phyloP scores from a whole-genome alignment of 2,329 filamentous ascomycete genomes.

The Exophiala phaeomuriformis region DNA sequence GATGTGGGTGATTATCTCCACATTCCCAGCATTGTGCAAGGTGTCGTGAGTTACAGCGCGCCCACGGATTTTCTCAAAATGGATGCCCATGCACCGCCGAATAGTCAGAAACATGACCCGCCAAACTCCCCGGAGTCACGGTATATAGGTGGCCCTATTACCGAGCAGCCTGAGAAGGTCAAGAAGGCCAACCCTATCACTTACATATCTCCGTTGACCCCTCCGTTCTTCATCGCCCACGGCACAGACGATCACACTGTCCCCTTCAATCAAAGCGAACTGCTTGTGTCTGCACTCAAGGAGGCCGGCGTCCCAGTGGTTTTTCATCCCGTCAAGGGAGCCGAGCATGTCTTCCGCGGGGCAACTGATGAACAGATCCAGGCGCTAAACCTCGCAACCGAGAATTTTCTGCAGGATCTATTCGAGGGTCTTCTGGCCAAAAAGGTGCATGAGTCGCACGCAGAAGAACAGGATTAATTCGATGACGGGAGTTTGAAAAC shows the following conservation, averaged over 20 bases:
- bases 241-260: slow-evolving; percentile 8
- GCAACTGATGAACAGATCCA: background rate
- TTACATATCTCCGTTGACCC: slow-evolving; percentile 2
- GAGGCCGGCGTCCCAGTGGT: background rate
- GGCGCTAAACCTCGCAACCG: slow-evolving; percentile 1
- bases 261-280: slow-evolving; percentile 2
- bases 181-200: slow-evolving; percentile 11
- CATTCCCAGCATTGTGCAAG: slow-evolving; percentile 1
- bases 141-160: slow-evolving; percentile 7
- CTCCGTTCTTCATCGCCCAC: slow-evolving; percentile 13
- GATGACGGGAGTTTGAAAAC: too few species aligned
- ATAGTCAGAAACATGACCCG: slow-evolving; percentile 2
- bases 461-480: too few species aligned
- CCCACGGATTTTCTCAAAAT: slow-evolving; percentile 10
- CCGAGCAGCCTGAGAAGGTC: slow-evolving; percentile 3
- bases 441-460: background rate
- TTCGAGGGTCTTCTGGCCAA: background rate
- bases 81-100: slow-evolving; percentile 5
- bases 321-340: slow-evolving; percentile 7
- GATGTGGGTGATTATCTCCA: slow-evolving; percentile 14
- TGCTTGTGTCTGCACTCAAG: slow-evolving; percentile 3
- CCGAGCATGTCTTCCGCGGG: slow-evolving; percentile 11
- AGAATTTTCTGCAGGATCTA: slow-evolving; percentile 1
- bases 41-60: slow-evolving; percentile 10
- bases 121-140: slow-evolving; percentile 6